Evolutionary conservation across 2,329 filamentous ascomycete genomes (phyloP), one percentile per base, ranked within the genome.

Genomic region (Sarocladium oryzae): DNA sequence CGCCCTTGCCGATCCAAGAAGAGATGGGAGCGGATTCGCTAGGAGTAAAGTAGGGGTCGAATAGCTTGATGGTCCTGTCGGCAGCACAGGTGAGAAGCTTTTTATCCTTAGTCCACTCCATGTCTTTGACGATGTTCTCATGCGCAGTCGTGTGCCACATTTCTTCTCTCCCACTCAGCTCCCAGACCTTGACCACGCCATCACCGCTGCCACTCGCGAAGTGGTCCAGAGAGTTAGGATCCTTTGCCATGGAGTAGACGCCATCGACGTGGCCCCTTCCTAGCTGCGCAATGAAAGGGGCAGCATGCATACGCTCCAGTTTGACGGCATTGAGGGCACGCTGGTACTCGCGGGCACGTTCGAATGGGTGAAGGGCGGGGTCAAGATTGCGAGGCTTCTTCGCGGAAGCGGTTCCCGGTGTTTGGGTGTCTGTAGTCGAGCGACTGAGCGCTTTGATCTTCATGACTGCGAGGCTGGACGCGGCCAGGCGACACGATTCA

Each of bases 101-200:
- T 63, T 85, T 81, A 60, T 95, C 89, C 40, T 82, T 79, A 2
- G 90, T 96, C 87, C 92, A 99, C 59, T 85, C 86, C 64, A 96
- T 77, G 13, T 87, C 88, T 74, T 95, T 96, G 59, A 97, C 89
- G 40, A 96, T 85, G 59, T 95, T 95, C 60, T 96, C 88, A 66
- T 99, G 95, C 21, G 90, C 92, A 56, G 86, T 82, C 2, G 80
- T 79, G 60, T 88, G 78, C 85, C 88, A 92, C 45, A 85, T 77
- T 64, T 93, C 86, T 24, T 86, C 82, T 52, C 30, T 38, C 55
- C 76, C 85, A 9, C 83, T 78, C 60, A 93, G 56, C 51, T 95
- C 86, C 90, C 90, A 95, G 30, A 93, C 86, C 70, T 99, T 99
- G 53, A 99, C 81, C 9, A 96, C 83, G 57, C 93, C 92, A 67